phyloP scores from a whole-genome alignment of 495 filamentous ascomycete genomes.

The Aspergillus cavernicola region DNA sequence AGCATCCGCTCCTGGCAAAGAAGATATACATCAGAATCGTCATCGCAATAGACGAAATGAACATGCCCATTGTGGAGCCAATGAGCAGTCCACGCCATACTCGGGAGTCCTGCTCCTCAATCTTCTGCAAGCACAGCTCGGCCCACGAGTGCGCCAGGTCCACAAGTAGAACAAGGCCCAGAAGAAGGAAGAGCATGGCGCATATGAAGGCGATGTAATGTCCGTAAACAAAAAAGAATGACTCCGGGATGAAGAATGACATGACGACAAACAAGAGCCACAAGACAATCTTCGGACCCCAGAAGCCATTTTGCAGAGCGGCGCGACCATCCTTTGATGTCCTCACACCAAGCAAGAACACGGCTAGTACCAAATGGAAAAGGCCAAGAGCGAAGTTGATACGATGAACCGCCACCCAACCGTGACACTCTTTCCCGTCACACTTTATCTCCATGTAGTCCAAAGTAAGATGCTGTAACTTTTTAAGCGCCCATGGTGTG shows the following conservation, averaged over 20 bases:
- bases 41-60: conserved; percentile 82
- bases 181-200: conserved; percentile 89
- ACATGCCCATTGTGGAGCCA: conserved; percentile 92
- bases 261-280: conserved; percentile 85
- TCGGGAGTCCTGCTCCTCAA: conserved; percentile 81
- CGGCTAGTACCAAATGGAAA: conserved; percentile 82
- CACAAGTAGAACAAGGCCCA: conserved; percentile 88
- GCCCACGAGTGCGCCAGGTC: conserved; percentile 98
- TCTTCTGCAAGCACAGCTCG: conserved; percentile 89
- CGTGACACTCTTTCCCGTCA: conserved; percentile 85
- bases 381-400: conserved; percentile 96
- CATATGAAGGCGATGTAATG: conserved; percentile 86
- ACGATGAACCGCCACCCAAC: conserved; percentile 92
- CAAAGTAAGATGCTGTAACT: conserved; percentile 82
- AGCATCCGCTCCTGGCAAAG: conserved; percentile 78
- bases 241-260: conserved; percentile 92
- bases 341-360: conserved; percentile 80
- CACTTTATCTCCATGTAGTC: conserved; percentile 95
- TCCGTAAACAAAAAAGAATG: conserved; percentile 94
- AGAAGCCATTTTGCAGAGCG: conserved; percentile 89
- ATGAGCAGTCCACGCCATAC: conserved; percentile 83
- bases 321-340: conserved; percentile 85
- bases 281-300: conserved; percentile 80
- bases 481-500: conserved; percentile 96
- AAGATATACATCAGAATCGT: conserved; percentile 97